Percentiles rank a stretch among this genome's conserved stretches.
These are phyloP conservation scores for Rhizopogon hawkerae DNA, from an alignment of 1,284 basidiomycete genomes.

Conservation along the genomic window DNA sequence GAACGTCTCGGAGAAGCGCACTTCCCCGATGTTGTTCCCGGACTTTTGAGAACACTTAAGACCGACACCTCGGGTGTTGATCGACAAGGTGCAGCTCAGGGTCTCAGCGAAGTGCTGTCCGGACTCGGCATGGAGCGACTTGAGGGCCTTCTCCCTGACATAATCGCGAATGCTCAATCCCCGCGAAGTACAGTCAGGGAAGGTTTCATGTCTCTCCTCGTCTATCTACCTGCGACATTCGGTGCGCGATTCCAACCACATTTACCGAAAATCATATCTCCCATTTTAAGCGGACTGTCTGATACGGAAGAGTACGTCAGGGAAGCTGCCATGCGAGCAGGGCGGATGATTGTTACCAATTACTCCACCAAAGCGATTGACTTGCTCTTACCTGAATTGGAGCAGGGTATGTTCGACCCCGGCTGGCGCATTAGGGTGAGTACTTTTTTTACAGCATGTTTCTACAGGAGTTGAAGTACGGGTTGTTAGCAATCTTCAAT, in stretches of 20 bases:
- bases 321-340: slow-evolving; percentile 97
- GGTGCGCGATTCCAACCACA: slow-evolving; percentile 95
- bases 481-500: slow-evolving; percentile 78
- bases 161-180: slow-evolving; percentile 87
- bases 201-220: slow-evolving; percentile 97
- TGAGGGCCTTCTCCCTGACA: slow-evolving; percentile 90
- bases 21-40: slow-evolving; percentile 92
- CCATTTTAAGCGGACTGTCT: slow-evolving; percentile 88
- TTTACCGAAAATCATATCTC: slow-evolving; percentile 88
- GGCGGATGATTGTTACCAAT: slow-evolving; percentile 96
- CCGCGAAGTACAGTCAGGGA: slow-evolving; percentile 89
- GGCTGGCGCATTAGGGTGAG: slow-evolving; percentile 91
- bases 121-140: slow-evolving; percentile 96
- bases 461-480: background rate
- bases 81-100: slow-evolving; percentile 95
- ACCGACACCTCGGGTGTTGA: slow-evolving; percentile 95
- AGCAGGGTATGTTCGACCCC: slow-evolving; percentile 90
- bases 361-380: slow-evolving; percentile 92
- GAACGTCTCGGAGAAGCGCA: slow-evolving; percentile 92
- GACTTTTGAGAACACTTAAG: slow-evolving; percentile 84
- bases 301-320: slow-evolving; percentile 92
- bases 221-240: slow-evolving; percentile 95
- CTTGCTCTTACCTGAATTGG: slow-evolving; percentile 88
- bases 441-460: slow-evolving; percentile 7
- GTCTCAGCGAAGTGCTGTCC: slow-evolving; percentile 91